phyloP scores from a whole-genome alignment of 2,329 filamentous ascomycete genomes.

The Xylaria sp. region DNA sequence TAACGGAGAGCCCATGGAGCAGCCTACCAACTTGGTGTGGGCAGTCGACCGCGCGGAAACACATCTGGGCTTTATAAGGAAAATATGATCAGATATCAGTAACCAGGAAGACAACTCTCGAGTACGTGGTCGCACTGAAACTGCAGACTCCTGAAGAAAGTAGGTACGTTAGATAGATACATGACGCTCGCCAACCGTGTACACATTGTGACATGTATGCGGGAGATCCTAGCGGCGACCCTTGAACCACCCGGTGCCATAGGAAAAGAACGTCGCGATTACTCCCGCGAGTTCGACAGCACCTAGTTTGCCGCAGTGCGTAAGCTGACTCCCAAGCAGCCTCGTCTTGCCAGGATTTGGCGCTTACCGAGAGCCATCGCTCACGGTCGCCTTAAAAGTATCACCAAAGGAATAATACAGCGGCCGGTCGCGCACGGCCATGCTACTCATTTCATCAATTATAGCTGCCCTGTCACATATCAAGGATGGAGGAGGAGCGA shows the following conservation, averaged over 20 bases:
- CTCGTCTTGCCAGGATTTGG: too few relatives aligned
- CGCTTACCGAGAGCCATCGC: too few relatives aligned
- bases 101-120: conserved; percentile 19
- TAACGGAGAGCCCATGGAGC: conserved; percentile 19
- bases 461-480: too few relatives aligned
- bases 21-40: conserved; percentile 26
- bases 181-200: conserved; percentile 29
- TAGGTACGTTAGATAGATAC: conserved; percentile 25
- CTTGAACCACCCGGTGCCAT: conserved; percentile 25
- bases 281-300: conserved; percentile 25
- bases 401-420: too few relatives aligned
- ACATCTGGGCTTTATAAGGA: conserved; percentile 31
- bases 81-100: conserved; percentile 24
- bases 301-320: conserved; percentile 24
- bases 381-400: too few relatives aligned
- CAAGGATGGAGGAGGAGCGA: too few relatives aligned
- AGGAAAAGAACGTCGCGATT: conserved; percentile 24
- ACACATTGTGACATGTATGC: conserved; percentile 34
- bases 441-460: too few relatives aligned
- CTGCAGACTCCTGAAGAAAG: conserved; percentile 29
- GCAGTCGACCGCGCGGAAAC: conserved; percentile 27
- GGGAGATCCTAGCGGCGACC: conserved; percentile 28
- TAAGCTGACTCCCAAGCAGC: conserved; percentile 27
- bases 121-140: conserved; percentile 21
- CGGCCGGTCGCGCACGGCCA: too few relatives aligned